A percentile compares a stretch with the other conserved stretches of the same genome.
These are phyloP conservation scores for Eimeria necatrix DNA, from an alignment of 169 alveolate species.

Conservation along the genomic window DNA sequence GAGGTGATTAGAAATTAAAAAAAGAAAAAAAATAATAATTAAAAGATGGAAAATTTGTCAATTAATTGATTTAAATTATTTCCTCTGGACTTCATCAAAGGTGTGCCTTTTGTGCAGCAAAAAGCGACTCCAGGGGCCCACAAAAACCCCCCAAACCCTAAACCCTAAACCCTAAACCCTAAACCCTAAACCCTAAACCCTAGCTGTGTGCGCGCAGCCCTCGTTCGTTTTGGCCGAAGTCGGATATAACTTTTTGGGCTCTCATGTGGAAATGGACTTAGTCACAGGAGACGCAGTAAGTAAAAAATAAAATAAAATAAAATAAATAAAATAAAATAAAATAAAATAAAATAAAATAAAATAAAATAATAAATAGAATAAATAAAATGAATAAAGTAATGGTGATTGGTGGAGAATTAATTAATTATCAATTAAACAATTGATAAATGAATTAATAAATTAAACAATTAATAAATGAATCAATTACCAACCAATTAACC, in stretches of 20 bases:
- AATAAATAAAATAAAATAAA: background rate
- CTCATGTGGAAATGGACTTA: conserved; percentile 79
- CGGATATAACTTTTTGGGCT: conserved; percentile 68
- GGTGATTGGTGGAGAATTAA: too few relatives aligned
- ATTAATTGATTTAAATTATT: too few relatives aligned
- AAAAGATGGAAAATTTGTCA: background rate
- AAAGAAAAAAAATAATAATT: background rate
- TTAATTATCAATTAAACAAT: too few relatives aligned
- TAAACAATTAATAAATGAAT: too few relatives aligned
- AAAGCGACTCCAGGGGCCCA: too few relatives aligned
- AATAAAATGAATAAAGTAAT: background rate
- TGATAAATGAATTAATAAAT: too few relatives aligned
- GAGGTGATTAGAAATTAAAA: conserved; percentile 58
- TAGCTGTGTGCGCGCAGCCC: conserved; percentile 25
- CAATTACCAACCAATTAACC: too few relatives aligned
- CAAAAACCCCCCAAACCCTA: too few relatives aligned
- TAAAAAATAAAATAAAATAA: background rate
- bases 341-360: background rate
- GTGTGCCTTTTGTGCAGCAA: background rate
- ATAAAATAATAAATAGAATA: background rate
- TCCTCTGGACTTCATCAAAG: too few relatives aligned
- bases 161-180: too few relatives aligned
- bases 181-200: too few relatives aligned
- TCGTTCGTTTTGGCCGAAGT: conserved; percentile 69
- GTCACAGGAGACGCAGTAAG: conserved; percentile 15